Evolutionary conservation across 2,329 filamentous ascomycete genomes (phyloP).

Genomic region (Dothistroma pini): DNA sequence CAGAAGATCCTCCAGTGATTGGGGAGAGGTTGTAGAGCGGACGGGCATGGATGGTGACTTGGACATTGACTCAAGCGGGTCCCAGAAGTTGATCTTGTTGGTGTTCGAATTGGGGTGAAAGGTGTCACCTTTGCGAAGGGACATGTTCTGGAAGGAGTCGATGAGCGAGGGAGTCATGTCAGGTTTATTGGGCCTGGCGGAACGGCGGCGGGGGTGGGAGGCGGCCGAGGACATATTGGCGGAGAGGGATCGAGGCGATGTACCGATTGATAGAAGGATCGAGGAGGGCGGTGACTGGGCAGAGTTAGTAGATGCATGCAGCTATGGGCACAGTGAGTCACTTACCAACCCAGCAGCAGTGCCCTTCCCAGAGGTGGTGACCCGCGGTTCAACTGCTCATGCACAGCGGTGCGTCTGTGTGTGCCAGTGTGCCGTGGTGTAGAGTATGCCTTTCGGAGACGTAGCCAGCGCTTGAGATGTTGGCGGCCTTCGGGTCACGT

Average conservation of each 20-base stretch:
- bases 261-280: slow-evolving; percentile 17
- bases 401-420: background rate
- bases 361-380: slow-evolving; percentile 1
- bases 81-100: slow-evolving; percentile 39
- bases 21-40: slow-evolving; percentile 48
- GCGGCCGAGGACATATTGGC: slow-evolving; percentile 31
- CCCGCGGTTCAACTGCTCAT: background rate
- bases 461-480: background rate
- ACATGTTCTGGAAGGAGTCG: slow-evolving; percentile 41
- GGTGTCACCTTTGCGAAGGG: slow-evolving; percentile 48
- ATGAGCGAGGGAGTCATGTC: slow-evolving; percentile 37
- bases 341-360: slow-evolving; percentile 10
- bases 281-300: slow-evolving; percentile 16
- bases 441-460: background rate
- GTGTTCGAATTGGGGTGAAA: slow-evolving; percentile 47
- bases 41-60: slow-evolving; percentile 40
- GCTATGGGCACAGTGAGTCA: slow-evolving; percentile 16
- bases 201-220: slow-evolving; percentile 46
- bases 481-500: slow-evolving; percentile 5
- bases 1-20: slow-evolving; percentile 48
- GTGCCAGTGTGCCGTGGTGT: background rate
- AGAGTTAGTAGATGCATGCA: slow-evolving; percentile 14
- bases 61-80: slow-evolving; percentile 32
- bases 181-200: slow-evolving; percentile 36
- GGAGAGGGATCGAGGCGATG: slow-evolving; percentile 20